Percentiles rank a stretch among this genome's conserved stretches.
phyloP scores from a whole-genome alignment of 2,329 filamentous ascomycete species.

The Stromatinia cepivora region DNA sequence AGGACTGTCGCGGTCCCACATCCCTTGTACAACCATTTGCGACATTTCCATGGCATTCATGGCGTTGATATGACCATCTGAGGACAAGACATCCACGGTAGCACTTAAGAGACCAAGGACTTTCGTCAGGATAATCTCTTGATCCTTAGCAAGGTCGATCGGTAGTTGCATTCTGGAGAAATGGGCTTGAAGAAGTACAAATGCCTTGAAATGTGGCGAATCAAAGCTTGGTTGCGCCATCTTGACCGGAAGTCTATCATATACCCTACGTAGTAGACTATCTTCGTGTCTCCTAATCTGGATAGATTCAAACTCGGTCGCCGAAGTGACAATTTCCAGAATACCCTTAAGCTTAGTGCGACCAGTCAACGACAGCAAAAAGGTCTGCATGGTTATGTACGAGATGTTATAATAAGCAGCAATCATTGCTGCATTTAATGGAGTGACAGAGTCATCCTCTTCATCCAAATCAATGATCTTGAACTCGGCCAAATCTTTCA shows the following conservation, averaged over 20 bases:
- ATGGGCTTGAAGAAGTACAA: constrained; percentile 94
- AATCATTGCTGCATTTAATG: constrained; percentile 96
- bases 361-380: constrained; percentile 83
- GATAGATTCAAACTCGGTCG: constrained; percentile 92
- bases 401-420: constrained; percentile 99
- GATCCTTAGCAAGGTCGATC: constrained; percentile 92
- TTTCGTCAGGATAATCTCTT: constrained; percentile 82
- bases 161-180: constrained; percentile 97
- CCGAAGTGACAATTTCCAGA: constrained; percentile 93
- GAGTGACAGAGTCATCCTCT: constrained; percentile 84
- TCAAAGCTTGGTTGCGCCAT: constrained; percentile 84
- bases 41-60: constrained; percentile 99
- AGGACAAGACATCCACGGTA: constrained; percentile 91
- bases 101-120: constrained; percentile 86
- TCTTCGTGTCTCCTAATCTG: constrained; percentile 95
- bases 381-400: constrained; percentile 98
- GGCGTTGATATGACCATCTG: constrained; percentile 92
- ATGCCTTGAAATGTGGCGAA: constrained; percentile 97
- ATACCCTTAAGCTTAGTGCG: constrained; percentile 96
- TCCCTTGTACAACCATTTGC: constrained; percentile 97
- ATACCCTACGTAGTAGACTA: constrained; percentile 81
- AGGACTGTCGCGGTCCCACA: constrained; percentile 98
- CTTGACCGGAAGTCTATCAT: constrained; percentile 93
- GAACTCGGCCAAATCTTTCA: constrained; percentile 86
- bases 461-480: constrained; percentile 96